phyloP scores from a whole-genome alignment of 768 basidiomycete species.

The Trametes cinnabarina region DNA sequence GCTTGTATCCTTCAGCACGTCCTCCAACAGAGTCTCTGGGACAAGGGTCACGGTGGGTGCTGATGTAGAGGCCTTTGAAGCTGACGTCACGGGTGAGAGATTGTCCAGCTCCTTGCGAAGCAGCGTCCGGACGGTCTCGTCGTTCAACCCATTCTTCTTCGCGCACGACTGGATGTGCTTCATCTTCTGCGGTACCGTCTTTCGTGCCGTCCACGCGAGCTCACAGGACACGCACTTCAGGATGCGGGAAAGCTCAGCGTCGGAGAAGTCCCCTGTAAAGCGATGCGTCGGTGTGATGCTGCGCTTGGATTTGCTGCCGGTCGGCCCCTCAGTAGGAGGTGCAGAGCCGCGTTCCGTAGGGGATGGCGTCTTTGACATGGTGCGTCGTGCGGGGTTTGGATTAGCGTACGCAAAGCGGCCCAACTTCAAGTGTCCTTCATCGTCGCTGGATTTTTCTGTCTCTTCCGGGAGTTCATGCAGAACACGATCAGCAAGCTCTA shows the following conservation, averaged over 20 bases:
- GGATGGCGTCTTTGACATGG: conserved; percentile 3
- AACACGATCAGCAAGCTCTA: not conserved
- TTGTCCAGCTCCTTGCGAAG: conserved; percentile 48
- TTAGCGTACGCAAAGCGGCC: conserved; percentile 41
- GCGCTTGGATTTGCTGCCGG: not conserved
- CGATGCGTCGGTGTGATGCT: not conserved
- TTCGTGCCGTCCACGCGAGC: conserved; percentile 65
- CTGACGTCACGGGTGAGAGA: conserved; percentile 11
- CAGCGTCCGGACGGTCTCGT: conserved; percentile 54
- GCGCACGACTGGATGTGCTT: conserved; percentile 68
- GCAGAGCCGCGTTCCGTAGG: not conserved
- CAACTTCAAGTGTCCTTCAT: conserved; percentile 29
- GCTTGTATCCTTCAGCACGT: conserved; percentile 45
- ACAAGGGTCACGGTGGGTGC: conserved; percentile 22
- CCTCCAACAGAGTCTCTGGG: conserved; percentile 48
- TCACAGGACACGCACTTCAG: conserved; percentile 65
- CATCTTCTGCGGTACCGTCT: conserved; percentile 60
- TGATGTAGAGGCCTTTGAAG: conserved; percentile 1
- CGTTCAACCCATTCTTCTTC: conserved; percentile 51
- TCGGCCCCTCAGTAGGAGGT: not conserved
- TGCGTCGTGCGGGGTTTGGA: not conserved
- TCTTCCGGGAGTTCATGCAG: no score
- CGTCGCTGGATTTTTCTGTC: conserved; percentile 5
- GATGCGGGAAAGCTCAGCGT: conserved; percentile 46
- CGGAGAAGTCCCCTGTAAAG: conserved; percentile 39